Evolutionary conservation across 495 filamentous ascomycete species (phyloP).

Genomic region (Hypoxylon rickii): DNA sequence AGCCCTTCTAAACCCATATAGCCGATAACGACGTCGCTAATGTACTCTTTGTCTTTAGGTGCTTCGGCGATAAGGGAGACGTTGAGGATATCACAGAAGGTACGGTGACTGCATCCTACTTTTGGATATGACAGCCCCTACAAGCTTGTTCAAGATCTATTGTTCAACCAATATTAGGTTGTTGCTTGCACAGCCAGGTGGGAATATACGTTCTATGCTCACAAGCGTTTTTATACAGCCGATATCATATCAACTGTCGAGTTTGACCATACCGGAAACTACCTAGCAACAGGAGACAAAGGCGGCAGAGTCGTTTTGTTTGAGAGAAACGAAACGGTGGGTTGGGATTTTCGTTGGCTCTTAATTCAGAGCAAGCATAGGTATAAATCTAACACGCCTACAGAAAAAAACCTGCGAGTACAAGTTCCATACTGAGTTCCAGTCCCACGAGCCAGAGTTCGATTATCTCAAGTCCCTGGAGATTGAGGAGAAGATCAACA

Average conservation of each 20-base stretch:
- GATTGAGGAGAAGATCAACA: constrained; percentile 99
- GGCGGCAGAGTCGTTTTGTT: constrained; percentile 95
- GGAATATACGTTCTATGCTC: constrained; percentile 27
- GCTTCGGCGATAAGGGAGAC: constrained; percentile 99
- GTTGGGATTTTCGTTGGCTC: constrained; percentile 39
- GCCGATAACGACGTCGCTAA: constrained; percentile 23
- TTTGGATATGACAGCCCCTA: too few species aligned
- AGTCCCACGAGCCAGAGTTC: constrained; percentile 99
- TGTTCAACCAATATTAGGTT: too few species aligned
- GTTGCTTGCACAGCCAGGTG: constrained; percentile 1
- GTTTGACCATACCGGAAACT: constrained; percentile 98
- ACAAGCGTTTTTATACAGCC: constrained; percentile 58
- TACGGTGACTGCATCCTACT: constrained; percentile 52
- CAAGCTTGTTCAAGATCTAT: too few species aligned
- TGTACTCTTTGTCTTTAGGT: constrained; percentile 58
- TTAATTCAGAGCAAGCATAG: constrained; percentile 14
- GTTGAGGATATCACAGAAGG: constrained; percentile 99
- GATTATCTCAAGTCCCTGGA: constrained; percentile 99
- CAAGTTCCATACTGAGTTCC: constrained; percentile 99
- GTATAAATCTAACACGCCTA: constrained; percentile 18
- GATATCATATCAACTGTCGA: constrained; percentile 99
- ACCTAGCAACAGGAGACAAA: constrained; percentile 96
- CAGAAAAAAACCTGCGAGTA: constrained; percentile 99
- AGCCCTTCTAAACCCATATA: background rate
- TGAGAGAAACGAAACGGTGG: constrained; percentile 95